phyloP scores from a whole-genome alignment of 2,329 filamentous ascomycete genomes.

The Lasiodiplodia sp. region DNA sequence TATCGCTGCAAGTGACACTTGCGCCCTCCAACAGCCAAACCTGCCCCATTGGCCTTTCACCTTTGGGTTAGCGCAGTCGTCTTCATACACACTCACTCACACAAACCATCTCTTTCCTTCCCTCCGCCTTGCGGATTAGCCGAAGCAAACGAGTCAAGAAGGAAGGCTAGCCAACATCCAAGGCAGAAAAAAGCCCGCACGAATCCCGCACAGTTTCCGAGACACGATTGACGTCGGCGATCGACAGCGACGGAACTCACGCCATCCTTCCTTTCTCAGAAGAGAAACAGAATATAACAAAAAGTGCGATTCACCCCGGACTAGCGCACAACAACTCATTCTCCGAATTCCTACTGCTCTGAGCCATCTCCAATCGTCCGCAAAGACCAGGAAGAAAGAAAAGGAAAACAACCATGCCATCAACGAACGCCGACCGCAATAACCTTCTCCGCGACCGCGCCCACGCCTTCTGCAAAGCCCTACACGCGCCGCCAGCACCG shows the following conservation, averaged over 20 bases:
- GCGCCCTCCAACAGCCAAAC: no score
- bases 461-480: conserved; percentile 19
- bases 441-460: conserved; percentile 18
- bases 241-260: not conserved
- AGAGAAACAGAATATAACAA: not conserved
- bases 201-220: not conserved
- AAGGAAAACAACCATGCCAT: conserved; percentile 5
- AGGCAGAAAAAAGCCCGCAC: not conserved
- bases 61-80: no score
- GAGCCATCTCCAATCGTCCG: no score
- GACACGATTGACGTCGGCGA: not conserved
- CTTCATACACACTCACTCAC: not conserved
- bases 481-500: not conserved
- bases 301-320: not conserved
- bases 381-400: not conserved
- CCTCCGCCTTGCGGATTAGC: not conserved
- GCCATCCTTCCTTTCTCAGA: not conserved
- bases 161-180: not conserved
- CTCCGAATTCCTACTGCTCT: not conserved
- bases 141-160: not conserved
- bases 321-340: not conserved
- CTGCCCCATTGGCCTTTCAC: no score
- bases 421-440: not conserved
- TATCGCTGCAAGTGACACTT: not conserved
- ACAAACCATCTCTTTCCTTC: not conserved